Base-by-base conservation (phyloP, 2,329 filamentous ascomycete genomes). In the Trichoderma semiorbis region DNA sequence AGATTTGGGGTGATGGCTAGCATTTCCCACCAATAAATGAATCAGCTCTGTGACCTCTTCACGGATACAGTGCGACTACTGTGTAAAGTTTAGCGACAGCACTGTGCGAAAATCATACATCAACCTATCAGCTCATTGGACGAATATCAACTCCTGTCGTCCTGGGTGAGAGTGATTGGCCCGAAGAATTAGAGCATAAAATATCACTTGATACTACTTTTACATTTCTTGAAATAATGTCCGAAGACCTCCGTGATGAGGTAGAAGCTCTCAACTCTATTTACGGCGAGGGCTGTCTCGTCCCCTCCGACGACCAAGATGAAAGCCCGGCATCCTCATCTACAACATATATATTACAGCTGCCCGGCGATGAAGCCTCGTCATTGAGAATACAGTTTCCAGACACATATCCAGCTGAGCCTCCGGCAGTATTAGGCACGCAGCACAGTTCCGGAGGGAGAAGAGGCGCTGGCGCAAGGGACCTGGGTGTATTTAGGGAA, bases 221-320 rank as follows among this genome's bases (percentile, higher is more conserved):
- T 10, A 5, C 3, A 21, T 21, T 3, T 1, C 7, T 7, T 58
- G 30, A n/a, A 60, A 77, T 50, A 73, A 88, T 88, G 86, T 87
- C 86, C 10, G 86, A 88, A 74, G 87, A 89, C 74, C 86, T 95
- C 30, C 80, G 82, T 63, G 93, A 96, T 81, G 93, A 96, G 79
- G 83, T 95, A 34, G 91, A 91, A 78, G 93, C 92, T 74, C 91
- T 96, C 78, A 96, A 95, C 81, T 93, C 93, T 69, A 96, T 96
- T 75, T 96, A 95, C 81, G 91, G 90, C 74, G 86, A 90, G 62
- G 85, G 84, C n/a, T 92, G 91, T 12, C 84, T 95, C 71, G 72
- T 80, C 66, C 78, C 84, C 57, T 77, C 83, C 72, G 79, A 82
- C 26, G 77, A 81, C 50, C 75, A 78, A 24, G 73, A 60, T 28